phyloP scores from a whole-genome alignment of 164 flowering plant genomes.

The Tinospora cordifolia region DNA sequence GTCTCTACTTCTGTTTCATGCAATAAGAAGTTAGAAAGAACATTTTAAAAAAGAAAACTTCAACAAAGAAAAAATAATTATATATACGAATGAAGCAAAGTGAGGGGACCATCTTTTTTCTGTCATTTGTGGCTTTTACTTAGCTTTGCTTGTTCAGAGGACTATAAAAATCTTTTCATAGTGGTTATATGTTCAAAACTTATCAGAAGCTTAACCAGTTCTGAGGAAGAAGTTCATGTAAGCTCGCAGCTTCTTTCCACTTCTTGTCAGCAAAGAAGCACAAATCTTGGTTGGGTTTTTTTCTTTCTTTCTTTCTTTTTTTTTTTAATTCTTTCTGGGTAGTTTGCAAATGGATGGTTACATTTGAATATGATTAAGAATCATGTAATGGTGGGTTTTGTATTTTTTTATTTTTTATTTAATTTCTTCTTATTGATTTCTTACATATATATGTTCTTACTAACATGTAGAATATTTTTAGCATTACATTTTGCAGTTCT shows the following conservation, averaged over 20 bases:
- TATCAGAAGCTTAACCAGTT: constrained; percentile 16
- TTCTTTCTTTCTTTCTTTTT: neutral
- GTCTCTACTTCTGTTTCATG: constrained; percentile 9
- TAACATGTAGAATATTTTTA: neutral
- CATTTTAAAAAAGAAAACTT: no score
- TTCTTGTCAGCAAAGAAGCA: neutral
- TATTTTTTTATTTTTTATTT: neutral
- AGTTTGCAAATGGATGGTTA: neutral
- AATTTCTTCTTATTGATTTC: no score
- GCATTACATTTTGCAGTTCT: neutral
- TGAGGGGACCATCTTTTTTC: constrained; percentile 35
- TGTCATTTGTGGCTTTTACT: constrained; percentile 20
- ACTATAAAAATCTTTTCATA: constrained; percentile 25
- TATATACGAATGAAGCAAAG: constrained; percentile 18
- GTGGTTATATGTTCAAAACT: constrained; percentile 16
- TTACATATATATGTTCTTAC: neutral
- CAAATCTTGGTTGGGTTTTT: neutral
- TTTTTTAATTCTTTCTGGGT: neutral
- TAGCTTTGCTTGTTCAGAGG: constrained; percentile 19
- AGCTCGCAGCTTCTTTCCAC: neutral
- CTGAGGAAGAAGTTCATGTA: neutral
- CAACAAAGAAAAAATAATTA: no score
- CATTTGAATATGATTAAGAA: neutral
- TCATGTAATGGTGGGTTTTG: neutral
- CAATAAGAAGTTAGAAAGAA: constrained; percentile 11